phyloP scores from a whole-genome alignment of 2,329 filamentous ascomycete species.

The Apiospora hydei region DNA sequence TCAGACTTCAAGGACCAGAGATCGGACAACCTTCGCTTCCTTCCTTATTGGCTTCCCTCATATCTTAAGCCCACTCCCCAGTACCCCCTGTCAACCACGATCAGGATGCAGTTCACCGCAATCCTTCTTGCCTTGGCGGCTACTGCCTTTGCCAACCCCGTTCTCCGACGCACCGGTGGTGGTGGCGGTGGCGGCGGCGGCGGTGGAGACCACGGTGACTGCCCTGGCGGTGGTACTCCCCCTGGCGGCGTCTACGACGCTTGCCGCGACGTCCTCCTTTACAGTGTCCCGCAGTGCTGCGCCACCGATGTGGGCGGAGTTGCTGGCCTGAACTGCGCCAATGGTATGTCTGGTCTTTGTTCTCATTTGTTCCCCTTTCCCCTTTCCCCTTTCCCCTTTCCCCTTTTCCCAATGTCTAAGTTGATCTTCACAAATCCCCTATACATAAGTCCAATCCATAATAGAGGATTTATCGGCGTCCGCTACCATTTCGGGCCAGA shows the following conservation, averaged over 20 bases:
- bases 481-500: too few relatives aligned
- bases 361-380: background rate
- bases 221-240: background rate
- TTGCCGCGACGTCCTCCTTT: conserved; percentile 6
- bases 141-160: conserved; percentile 6
- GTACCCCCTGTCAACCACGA: background rate
- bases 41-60: background rate
- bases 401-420: background rate
- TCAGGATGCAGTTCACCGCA: background rate
- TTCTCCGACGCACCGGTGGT: background rate
- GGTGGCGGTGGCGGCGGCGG: background rate
- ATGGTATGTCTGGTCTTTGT: background rate
- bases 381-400: background rate
- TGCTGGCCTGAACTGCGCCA: conserved; percentile 9
- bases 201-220: background rate
- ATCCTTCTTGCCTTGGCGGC: conserved; percentile 1
- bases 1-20: background rate
- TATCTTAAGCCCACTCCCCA: background rate
- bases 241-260: background rate
- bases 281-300: conserved; percentile 13
- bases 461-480: too few relatives aligned
- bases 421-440: background rate
- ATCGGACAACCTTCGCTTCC: background rate
- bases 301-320: conserved; percentile 5
- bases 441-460: too few relatives aligned